Evolutionary conservation across 2,329 filamentous ascomycete species (phyloP).

Genomic region (Aspergillus pseudonomiae): DNA sequence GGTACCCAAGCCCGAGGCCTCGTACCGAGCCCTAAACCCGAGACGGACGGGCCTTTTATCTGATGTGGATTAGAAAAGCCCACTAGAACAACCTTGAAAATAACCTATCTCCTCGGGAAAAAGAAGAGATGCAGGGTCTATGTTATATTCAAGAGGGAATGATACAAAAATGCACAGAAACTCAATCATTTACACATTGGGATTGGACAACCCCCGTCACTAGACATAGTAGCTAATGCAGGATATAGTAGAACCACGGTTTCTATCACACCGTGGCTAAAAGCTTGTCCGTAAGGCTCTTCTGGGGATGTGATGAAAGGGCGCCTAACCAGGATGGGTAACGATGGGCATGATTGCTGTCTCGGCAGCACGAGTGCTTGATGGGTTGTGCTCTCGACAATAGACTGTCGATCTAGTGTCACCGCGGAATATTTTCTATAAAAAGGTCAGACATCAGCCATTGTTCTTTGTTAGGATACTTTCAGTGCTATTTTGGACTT

Average conservation of each 20-base stretch:
- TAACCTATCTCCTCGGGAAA: neutral
- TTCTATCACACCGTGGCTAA: conserved; percentile 24
- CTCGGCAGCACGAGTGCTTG: conserved; percentile 1
- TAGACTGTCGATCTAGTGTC: conserved; percentile 5
- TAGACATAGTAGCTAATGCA: conserved; percentile 15
- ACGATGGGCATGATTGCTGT: conserved; percentile 15
- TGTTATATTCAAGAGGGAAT: neutral
- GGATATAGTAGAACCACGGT: conserved; percentile 18
- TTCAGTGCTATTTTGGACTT: neutral
- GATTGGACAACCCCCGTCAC: neutral
- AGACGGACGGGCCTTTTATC: neutral
- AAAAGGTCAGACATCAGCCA: neutral
- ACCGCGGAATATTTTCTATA: conserved; percentile 1
- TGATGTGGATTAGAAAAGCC: neutral
- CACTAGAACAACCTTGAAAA: neutral
- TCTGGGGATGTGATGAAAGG: conserved; percentile 19
- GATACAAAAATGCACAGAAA: neutral
- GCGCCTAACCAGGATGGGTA: conserved; percentile 17
- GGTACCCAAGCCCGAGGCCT: neutral
- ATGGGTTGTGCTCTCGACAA: neutral
- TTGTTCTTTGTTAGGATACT: neutral
- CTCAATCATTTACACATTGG: neutral
- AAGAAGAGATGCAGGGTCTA: neutral
- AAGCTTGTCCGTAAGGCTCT: conserved; percentile 28
- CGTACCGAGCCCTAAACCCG: conserved; percentile 2